phyloP scores from a whole-genome alignment of 164 flowering plant species.

The Vitis rupestris region DNA sequence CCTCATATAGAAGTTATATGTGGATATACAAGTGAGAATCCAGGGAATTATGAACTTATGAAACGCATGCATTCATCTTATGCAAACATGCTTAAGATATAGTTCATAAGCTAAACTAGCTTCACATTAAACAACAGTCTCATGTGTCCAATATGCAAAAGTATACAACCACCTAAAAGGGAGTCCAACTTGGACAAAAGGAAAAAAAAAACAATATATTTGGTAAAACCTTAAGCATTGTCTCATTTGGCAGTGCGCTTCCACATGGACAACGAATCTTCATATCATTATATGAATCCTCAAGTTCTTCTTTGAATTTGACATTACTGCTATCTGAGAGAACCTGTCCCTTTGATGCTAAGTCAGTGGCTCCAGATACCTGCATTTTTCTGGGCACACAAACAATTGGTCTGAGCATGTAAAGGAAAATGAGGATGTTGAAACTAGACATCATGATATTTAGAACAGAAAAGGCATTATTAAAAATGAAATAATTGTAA shows the following conservation, averaged over 20 bases:
- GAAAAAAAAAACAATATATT: background rate
- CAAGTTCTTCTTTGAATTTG: conserved; percentile 67
- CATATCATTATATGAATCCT: conserved; percentile 49
- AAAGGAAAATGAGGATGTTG: background rate
- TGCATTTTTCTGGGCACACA: conserved; percentile 72
- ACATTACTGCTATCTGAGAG: conserved; percentile 44
- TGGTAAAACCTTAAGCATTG: conserved; percentile 70
- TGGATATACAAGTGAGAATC: too few relatives aligned
- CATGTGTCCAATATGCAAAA: background rate
- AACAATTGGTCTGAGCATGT: conserved; percentile 4
- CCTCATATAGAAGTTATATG: too few relatives aligned
- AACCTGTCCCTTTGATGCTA: conserved; percentile 71
- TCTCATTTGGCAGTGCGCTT: conserved; percentile 59
- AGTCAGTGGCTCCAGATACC: conserved; percentile 71
- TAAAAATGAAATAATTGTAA: too few relatives aligned
- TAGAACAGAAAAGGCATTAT: too few relatives aligned
- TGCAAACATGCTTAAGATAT: too few relatives aligned
- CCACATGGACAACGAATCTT: conserved; percentile 92
- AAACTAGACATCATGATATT: background rate
- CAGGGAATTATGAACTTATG: too few relatives aligned
- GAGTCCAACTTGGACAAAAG: background rate
- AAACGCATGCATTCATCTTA: too few relatives aligned
- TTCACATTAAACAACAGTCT: background rate
- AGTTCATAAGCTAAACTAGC: too few relatives aligned
- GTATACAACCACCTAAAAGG: background rate